Evolutionary conservation across 306 rosid species (phyloP).

Genomic region (Pterocarpus macrocarpus): DNA sequence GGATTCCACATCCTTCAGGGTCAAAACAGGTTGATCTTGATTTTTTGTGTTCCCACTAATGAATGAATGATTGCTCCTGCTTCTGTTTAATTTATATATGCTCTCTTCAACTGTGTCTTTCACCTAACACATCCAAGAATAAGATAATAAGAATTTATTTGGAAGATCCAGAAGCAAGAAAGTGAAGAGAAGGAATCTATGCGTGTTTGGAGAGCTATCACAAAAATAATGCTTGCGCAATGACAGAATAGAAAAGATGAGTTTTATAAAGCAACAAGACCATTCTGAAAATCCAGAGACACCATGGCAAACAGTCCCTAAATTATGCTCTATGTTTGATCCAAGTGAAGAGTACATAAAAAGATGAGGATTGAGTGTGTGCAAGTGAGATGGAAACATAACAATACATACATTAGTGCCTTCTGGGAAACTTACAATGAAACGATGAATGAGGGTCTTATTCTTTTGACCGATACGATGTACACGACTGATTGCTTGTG

Average conservation of each 20-base stretch:
- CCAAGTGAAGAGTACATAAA: not conserved
- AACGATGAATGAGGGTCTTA: constrained; percentile 85
- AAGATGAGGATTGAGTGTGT: not conserved
- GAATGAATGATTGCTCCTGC: constrained; percentile 70
- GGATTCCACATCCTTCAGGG: constrained; percentile 83
- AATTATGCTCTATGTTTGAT: not conserved
- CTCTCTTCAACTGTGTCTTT: constrained; percentile 93
- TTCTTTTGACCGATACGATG: constrained; percentile 89
- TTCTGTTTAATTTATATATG: constrained; percentile 78
- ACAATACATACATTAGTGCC: constrained; percentile 3
- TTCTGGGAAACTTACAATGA: constrained; percentile 67
- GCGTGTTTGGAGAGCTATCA: too few relatives aligned
- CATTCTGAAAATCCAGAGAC: not conserved
- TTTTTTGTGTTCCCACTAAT: constrained; percentile 86
- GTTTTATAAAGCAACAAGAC: not conserved
- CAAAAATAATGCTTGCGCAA: not conserved
- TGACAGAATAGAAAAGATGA: constrained; percentile 1
- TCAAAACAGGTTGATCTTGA: constrained; percentile 80
- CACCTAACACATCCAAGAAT: constrained; percentile 62
- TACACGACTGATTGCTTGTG: constrained; percentile 93
- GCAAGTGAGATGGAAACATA: constrained; percentile 4
- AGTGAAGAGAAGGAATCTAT: not conserved
- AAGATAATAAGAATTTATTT: constrained; percentile 17
- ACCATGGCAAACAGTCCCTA: too few relatives aligned
- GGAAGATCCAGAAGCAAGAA: constrained; percentile 13